Evolutionary conservation across 2,329 filamentous ascomycete genomes (phyloP).

Genomic region (Penicillium frequentans): DNA sequence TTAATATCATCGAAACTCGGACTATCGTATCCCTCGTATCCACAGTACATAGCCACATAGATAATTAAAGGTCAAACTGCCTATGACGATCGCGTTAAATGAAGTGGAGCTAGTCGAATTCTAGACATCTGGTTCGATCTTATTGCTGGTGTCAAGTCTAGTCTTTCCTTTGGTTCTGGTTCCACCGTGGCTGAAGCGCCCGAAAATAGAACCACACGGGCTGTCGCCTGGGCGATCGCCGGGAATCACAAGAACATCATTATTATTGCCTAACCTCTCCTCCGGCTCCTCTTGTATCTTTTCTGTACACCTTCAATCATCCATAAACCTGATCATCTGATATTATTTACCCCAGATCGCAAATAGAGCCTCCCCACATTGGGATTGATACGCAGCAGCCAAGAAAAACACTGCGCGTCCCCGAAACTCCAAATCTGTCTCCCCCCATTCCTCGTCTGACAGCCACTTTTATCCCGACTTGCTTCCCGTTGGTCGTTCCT

Average conservation of each 20-base stretch:
- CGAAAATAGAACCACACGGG: conserved; percentile 24
- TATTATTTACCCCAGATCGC: background rate
- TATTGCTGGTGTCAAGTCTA: background rate
- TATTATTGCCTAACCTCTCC: background rate
- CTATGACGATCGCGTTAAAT: background rate
- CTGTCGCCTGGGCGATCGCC: conserved; percentile 28
- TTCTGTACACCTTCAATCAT: background rate
- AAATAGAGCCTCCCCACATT: background rate
- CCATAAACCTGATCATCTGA: background rate
- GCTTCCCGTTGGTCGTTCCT: background rate
- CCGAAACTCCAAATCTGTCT: background rate
- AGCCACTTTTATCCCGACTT: conserved; percentile 2
- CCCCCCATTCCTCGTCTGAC: conserved; percentile 2
- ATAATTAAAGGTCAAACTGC: no score
- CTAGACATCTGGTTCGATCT: background rate
- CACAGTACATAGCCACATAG: no score
- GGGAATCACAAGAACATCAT: background rate
- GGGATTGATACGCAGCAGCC: background rate
- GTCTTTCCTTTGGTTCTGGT: background rate
- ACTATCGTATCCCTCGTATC: no score
- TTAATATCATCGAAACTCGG: no score
- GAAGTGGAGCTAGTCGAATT: background rate
- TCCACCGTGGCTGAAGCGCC: conserved; percentile 23
- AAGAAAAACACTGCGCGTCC: conserved; percentile 9
- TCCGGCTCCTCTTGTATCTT: background rate